These are phyloP conservation scores for Solanum lycopersicoides DNA, from an alignment of 257 asterid genomes.

Conservation along the genomic window DNA sequence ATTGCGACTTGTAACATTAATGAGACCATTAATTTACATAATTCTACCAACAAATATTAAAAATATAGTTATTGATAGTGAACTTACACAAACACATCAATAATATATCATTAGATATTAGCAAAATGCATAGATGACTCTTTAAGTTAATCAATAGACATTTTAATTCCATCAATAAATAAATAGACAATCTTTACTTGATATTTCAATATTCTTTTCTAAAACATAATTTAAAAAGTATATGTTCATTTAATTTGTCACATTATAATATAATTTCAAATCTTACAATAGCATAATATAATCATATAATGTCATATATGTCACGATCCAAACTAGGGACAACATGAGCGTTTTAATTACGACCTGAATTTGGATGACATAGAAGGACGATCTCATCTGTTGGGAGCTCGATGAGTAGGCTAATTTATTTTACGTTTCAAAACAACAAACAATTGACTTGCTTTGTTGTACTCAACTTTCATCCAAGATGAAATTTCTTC, in stretches of 20 bases:
- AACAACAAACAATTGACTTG: conserved; percentile 9
- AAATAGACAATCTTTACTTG: background rate
- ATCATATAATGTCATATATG: background rate
- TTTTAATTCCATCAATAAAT: no score
- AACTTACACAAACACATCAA: background rate
- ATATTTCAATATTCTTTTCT: background rate
- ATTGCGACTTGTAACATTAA: background rate
- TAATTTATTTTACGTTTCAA: background rate
- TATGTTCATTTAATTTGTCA: background rate
- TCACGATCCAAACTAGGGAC: background rate
- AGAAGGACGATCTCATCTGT: background rate
- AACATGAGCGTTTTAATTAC: background rate
- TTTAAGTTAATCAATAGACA: background rate
- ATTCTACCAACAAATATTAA: no score
- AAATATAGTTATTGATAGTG: background rate
- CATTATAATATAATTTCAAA: background rate
- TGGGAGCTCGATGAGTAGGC: background rate
- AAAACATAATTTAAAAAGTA: no score
- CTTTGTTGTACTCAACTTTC: background rate
- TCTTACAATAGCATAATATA: background rate
- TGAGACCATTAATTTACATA: background rate
- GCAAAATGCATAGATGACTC: background rate
- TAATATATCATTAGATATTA: background rate
- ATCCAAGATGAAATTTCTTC: background rate
- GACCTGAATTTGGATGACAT: no score